A percentile compares a stretch with the other conserved stretches of the same genome.
Evolutionary conservation across 495 filamentous ascomycete species (phyloP).

Genomic region (Penicillium argentinense): DNA sequence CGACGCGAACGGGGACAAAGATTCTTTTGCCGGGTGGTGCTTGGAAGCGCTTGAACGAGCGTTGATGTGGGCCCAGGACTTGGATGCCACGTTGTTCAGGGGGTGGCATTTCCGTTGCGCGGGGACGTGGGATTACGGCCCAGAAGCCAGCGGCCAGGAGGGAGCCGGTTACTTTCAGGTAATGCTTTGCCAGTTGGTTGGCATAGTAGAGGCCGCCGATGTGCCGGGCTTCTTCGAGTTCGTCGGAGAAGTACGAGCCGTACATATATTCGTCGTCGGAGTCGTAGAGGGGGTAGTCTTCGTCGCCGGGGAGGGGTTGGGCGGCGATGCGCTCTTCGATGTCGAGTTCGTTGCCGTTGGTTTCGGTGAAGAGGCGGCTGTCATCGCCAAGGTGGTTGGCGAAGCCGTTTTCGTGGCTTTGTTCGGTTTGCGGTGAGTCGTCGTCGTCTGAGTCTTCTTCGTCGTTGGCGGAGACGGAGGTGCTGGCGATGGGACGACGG

Average conservation of each 20-base stretch:
- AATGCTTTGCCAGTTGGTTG: slow-evolving; percentile 52
- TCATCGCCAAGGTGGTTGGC: slow-evolving; percentile 21
- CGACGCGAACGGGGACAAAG: slow-evolving; percentile 91
- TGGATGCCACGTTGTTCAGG: slow-evolving; percentile 46
- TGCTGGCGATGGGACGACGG: slow-evolving; percentile 69
- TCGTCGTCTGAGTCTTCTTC: slow-evolving; percentile 66
- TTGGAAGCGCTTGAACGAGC: slow-evolving; percentile 65
- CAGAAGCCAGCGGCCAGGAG: slow-evolving; percentile 46
- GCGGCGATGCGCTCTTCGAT: slow-evolving; percentile 72
- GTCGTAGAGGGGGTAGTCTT: slow-evolving; percentile 87
- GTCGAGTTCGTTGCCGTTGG: slow-evolving; percentile 59
- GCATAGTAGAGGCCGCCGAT: slow-evolving; percentile 73
- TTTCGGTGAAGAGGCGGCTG: slow-evolving; percentile 33
- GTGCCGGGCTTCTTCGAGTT: slow-evolving; percentile 69
- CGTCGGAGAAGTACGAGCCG: too few relatives aligned
- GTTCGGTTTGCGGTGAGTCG: slow-evolving; percentile 29
- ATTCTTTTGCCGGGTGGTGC: slow-evolving; percentile 93
- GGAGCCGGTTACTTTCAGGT: slow-evolving; percentile 38
- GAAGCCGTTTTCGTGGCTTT: slow-evolving; percentile 4
- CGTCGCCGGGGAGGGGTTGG: slow-evolving; percentile 55
- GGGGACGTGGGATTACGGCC: slow-evolving; percentile 57
- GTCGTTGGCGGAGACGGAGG: slow-evolving; percentile 73
- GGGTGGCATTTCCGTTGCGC: slow-evolving; percentile 58
- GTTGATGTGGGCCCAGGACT: slow-evolving; percentile 52
- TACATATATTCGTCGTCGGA: slow-evolving; percentile 80